A percentile compares a stretch with the other conserved stretches of the same genome.
phyloP scores from a whole-genome alignment of 331 rosid genomes.

The Malus hybrid region DNA sequence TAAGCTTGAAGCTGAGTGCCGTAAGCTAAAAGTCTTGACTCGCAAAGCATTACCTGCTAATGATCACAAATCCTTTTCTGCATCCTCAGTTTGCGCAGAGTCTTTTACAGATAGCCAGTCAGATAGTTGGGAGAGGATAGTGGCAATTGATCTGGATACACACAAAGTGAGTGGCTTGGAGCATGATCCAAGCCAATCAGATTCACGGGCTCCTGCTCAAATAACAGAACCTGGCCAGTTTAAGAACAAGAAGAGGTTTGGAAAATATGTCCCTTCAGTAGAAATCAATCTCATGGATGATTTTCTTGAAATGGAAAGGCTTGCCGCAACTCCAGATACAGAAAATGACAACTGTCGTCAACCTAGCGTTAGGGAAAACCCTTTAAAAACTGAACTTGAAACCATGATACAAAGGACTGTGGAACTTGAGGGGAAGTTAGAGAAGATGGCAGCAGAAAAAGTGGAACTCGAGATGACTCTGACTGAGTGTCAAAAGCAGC shows the following conservation, averaged over 20 bases:
- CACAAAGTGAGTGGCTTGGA: constrained; percentile 31
- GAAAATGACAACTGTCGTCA: constrained; percentile 35
- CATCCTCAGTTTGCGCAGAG: constrained; percentile 47
- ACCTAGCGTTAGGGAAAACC: constrained; percentile 18
- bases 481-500: constrained; percentile 36
- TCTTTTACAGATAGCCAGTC: constrained; percentile 63
- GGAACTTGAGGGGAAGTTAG: constrained; percentile 47
- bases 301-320: constrained; percentile 88
- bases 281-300: constrained; percentile 90
- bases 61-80: constrained; percentile 32
- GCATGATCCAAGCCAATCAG: constrained; percentile 30
- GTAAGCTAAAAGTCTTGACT: constrained; percentile 42
- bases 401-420: constrained; percentile 35
- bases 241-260: constrained; percentile 26
- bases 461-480: constrained; percentile 42
- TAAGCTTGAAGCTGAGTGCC: constrained; percentile 81
- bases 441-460: constrained; percentile 44
- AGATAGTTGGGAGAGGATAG: constrained; percentile 53
- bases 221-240: constrained; percentile 28
- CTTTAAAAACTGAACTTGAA: constrained; percentile 36
- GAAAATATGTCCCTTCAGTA: constrained; percentile 35
- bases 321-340: constrained; percentile 53
- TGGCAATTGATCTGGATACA: constrained; percentile 36
- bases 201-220: constrained; percentile 34
- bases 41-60: constrained; percentile 36